Evolutionary conservation across 1,284 basidiomycete genomes (phyloP).

Genomic region (Ustilago nuda): DNA sequence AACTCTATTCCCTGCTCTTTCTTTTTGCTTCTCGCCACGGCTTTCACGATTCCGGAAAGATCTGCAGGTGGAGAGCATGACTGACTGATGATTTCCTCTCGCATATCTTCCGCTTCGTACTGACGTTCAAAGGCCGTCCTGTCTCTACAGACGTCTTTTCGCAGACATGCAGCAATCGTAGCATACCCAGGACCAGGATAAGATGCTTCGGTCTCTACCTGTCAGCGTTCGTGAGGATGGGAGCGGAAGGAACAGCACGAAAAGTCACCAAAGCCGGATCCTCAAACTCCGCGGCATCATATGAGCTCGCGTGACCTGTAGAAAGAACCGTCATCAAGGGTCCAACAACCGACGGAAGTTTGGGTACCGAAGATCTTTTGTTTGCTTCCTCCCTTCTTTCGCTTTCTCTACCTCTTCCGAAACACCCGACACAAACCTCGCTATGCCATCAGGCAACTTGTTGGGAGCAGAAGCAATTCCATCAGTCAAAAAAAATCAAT

Average conservation of each 20-base stretch:
- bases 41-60: neutral
- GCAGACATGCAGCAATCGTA: too few relatives aligned
- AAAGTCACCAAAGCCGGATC: neutral
- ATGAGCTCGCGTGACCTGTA: neutral
- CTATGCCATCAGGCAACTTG: slow-evolving; percentile 12
- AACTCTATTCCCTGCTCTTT: neutral
- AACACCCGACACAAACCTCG: neutral
- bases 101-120: neutral
- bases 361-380: neutral
- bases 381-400: slow-evolving; percentile 25
- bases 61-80: slow-evolving; percentile 13
- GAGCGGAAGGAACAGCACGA: neutral
- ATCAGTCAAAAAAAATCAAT: slow-evolving; percentile 36
- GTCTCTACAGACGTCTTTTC: too few relatives aligned
- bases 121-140: neutral
- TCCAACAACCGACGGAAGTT: neutral
- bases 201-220: neutral
- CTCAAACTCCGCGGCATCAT: slow-evolving; percentile 1
- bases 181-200: too few relatives aligned
- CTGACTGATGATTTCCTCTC: slow-evolving; percentile 1
- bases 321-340: neutral
- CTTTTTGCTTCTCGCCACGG: neutral
- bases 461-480: slow-evolving; percentile 54
- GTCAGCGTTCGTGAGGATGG: neutral
- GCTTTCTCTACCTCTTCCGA: slow-evolving; percentile 10